A percentile compares a stretch with the other conserved stretches of the same genome.
Evolutionary conservation across 2,329 filamentous ascomycete species (phyloP).

Genomic region (Claviceps africana): DNA sequence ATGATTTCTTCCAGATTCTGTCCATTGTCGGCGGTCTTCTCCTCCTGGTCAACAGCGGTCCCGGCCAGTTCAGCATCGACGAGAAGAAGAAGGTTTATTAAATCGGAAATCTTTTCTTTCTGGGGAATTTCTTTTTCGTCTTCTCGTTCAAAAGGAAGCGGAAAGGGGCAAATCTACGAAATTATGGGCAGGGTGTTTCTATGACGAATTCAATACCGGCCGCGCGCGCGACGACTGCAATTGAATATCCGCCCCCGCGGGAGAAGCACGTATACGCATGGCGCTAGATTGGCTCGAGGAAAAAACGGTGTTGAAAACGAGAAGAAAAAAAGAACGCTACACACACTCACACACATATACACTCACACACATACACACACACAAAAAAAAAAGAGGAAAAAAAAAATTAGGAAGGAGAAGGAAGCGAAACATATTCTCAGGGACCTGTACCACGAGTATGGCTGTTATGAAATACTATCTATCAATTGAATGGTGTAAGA

Average conservation of each 20-base stretch:
- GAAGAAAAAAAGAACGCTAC: too few species aligned
- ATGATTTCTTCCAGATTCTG: slow-evolving; percentile 99
- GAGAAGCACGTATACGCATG: neutral
- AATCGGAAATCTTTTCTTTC: neutral
- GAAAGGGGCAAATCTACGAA: neutral
- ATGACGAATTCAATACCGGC: slow-evolving; percentile 7
- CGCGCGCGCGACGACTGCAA: neutral
- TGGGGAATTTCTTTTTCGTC: neutral
- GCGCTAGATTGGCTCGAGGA: slow-evolving; percentile 1
- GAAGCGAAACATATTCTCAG: neutral
- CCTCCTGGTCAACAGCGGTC: slow-evolving; percentile 95
- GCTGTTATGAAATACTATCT: slow-evolving; percentile 5
- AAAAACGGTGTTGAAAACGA: slow-evolving; percentile 1
- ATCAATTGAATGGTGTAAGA: neutral
- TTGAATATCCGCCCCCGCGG: neutral
- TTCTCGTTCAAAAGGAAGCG: neutral
- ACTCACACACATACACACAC: too few species aligned
- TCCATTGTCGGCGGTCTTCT: slow-evolving; percentile 96
- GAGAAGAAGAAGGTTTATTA: slow-evolving; percentile 99
- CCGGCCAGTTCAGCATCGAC: slow-evolving; percentile 93
- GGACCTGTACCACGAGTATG: slow-evolving; percentile 4
- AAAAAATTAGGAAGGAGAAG: neutral
- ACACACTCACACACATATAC: too few species aligned
- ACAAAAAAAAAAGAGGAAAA: too few species aligned
- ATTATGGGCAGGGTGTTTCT: neutral